Evolutionary conservation across 1,139 yeast species (phyloP).

Genomic region (Casaregolazyma suthepensis): DNA sequence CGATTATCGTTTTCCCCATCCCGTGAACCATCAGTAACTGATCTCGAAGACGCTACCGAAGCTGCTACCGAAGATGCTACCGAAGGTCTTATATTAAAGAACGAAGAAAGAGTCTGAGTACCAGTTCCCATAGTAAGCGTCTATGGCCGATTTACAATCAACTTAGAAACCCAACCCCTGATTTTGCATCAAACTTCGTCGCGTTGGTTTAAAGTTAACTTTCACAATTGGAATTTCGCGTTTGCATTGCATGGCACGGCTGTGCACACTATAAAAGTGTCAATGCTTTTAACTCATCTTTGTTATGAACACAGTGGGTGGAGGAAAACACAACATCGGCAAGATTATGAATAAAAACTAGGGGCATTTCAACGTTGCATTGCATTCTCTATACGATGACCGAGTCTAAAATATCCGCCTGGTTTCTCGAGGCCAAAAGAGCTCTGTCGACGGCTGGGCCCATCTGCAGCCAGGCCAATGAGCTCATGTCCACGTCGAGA

Average conservation of each 20-base stretch:
- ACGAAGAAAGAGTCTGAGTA: background rate
- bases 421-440: conserved; percentile 32
- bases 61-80: no score
- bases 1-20: no score
- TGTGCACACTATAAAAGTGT: background rate
- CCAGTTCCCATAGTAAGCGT: background rate
- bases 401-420: conserved; percentile 7
- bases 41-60: no score
- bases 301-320: background rate
- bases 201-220: background rate
- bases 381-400: background rate
- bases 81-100: background rate
- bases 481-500: conserved; percentile 25
- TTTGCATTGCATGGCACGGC: background rate
- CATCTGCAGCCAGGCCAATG: conserved; percentile 33
- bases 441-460: conserved; percentile 35
- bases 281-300: background rate
- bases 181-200: background rate
- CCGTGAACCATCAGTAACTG: background rate
- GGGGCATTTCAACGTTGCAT: background rate
- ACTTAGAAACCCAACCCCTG: no score
- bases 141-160: no score
- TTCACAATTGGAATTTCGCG: background rate
- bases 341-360: background rate
- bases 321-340: background rate